These are phyloP conservation scores for Ricinus communis DNA, from an alignment of 345 rosid species.

Conservation along the genomic window DNA sequence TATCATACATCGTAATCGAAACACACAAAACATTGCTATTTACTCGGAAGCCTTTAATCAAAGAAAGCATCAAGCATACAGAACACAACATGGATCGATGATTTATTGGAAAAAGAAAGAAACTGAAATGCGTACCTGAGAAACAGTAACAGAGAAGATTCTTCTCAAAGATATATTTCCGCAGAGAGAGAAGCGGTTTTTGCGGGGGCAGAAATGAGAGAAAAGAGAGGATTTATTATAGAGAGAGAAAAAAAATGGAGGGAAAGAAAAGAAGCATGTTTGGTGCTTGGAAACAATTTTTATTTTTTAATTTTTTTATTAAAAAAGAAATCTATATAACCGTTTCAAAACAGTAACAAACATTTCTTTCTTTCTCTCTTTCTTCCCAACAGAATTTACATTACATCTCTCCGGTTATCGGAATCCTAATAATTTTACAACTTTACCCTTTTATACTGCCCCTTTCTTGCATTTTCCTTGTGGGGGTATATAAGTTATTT, in stretches of 20 bases:
- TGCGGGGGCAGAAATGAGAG: slow-evolving; percentile 6
- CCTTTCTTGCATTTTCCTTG: neutral
- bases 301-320: no score
- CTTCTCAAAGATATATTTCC: neutral
- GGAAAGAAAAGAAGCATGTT: slow-evolving; percentile 24
- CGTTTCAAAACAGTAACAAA: no score
- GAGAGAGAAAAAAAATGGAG: slow-evolving; percentile 25
- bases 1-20: neutral
- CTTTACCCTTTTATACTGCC: no score
- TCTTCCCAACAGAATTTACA: no score
- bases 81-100: no score
- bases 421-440: no score
- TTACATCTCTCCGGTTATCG: no score
- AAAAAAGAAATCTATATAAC: neutral
- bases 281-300: slow-evolving; percentile 5
- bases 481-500: no score
- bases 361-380: no score
- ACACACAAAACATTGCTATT: neutral
- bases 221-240: slow-evolving; percentile 2
- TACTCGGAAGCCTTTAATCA: neutral
- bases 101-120: neutral
- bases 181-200: slow-evolving; percentile 4
- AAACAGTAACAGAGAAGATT: neutral
- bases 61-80: no score
- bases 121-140: slow-evolving; percentile 12